Evolutionary conservation across 805 yeast genomes (phyloP), one percentile per base, ranked within the genome.

Genomic region (Lipomyces starkeyi): DNA sequence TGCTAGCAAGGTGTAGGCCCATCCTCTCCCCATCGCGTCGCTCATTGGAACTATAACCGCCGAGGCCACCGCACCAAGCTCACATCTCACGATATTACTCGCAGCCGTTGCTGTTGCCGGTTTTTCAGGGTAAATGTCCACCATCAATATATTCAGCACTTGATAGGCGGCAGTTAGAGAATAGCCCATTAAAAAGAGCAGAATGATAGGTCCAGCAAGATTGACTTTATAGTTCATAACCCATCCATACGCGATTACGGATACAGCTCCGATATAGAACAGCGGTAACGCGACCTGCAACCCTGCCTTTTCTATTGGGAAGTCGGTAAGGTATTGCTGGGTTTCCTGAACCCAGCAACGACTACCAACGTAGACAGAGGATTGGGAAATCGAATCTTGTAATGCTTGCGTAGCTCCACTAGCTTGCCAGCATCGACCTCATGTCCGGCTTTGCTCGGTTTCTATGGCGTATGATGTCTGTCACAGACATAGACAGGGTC

Each of bases 91-190:
- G 37, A 92, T 79, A 74, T 93, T 92, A 70, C 88, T 82, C 61
- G 90, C 83, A 13, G 95, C 89, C 0, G 92, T 84, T 3, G 93
- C 89, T 2, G 95, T 86, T 0, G 97, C 91, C 0, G 92, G 83
- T 59, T 84, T 83, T 3, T 82, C 77, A 0, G 97, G 97, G 69
- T 83, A 87, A 66, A 91, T 75, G 74, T 92, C 97, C 20, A 92
- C 90, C 66, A 91, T 76, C 57, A 92, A 77, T 0, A 95, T 90
- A 0, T 88, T 84, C 2, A 87, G 81, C 37, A 85, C 82, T 20
- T 37, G 58, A 43, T 63, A 63, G 52, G 49, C 22, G 22, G 66
- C 61, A 7, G 61, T 60, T 22, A 53, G 27, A 29, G 58, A 22
- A 27, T 29, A 47, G 9, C 72, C 67, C 34, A 60, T 54, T 49